phyloP scores from a whole-genome alignment of 306 rosid species.

The Amphicarpaea edgeworthii region DNA sequence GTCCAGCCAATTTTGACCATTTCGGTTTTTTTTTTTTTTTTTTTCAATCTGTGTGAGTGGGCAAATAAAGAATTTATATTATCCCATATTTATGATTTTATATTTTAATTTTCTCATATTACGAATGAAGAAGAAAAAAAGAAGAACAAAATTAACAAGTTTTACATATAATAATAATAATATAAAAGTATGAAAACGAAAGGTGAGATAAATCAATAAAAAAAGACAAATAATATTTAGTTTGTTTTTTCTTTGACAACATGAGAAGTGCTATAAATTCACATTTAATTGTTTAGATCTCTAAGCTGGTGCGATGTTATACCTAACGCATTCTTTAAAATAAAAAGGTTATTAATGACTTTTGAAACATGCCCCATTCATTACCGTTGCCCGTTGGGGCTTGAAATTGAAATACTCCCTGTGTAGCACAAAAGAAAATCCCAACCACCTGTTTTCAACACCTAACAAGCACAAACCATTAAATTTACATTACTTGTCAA shows the following conservation, averaged over 20 bases:
- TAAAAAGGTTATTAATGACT: constrained; percentile 12
- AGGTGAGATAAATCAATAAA: background rate
- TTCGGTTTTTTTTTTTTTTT: background rate
- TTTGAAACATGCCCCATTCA: background rate
- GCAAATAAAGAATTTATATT: background rate
- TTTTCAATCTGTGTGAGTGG: background rate
- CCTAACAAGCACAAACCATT: background rate
- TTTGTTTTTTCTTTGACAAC: background rate
- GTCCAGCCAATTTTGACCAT: constrained; percentile 1
- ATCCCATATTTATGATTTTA: background rate
- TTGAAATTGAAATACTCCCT: constrained; percentile 4
- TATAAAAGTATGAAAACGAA: too few relatives aligned
- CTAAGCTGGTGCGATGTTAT: background rate
- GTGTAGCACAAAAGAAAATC: background rate
- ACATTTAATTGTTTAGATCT: background rate
- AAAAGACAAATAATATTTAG: too few relatives aligned
- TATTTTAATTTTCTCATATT: background rate
- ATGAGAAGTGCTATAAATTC: background rate
- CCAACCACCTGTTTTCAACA: constrained; percentile 4
- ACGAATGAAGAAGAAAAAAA: background rate
- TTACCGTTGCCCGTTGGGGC: background rate
- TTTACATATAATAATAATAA: too few relatives aligned
- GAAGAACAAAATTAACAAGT: background rate
- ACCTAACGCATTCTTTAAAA: constrained; percentile 30
- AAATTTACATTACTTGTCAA: background rate